A percentile compares a stretch with the other conserved stretches of the same genome.
These are phyloP conservation scores for Corchorus olitorius DNA, from an alignment of 345 rosid species.

Conservation along the genomic window DNA sequence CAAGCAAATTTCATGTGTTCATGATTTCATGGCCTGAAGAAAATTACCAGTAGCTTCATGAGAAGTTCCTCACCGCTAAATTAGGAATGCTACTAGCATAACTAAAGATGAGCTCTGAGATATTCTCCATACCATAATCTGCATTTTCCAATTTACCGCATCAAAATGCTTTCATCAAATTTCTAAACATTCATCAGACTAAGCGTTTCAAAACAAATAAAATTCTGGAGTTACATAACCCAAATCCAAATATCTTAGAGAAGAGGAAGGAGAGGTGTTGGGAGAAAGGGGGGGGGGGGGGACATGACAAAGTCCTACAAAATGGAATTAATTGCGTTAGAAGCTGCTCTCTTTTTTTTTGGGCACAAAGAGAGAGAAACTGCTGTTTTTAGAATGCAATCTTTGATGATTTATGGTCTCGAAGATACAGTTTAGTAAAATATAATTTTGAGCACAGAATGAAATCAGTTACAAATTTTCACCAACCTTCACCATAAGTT, in stretches of 20 bases:
- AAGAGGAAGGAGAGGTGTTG: too few relatives aligned
- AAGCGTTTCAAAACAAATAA: neutral
- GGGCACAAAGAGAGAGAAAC: neutral
- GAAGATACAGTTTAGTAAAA: neutral
- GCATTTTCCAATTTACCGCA: slow-evolving; percentile 34
- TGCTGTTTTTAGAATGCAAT: neutral
- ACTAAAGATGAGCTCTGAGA: slow-evolving; percentile 58
- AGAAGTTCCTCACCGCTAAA: slow-evolving; percentile 71
- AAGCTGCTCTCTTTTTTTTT: slow-evolving; percentile 2
- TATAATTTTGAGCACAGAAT: neutral
- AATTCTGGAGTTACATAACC: neutral
- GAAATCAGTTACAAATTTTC: slow-evolving; percentile 8
- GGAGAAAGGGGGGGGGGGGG: too few relatives aligned
- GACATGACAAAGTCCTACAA: too few relatives aligned
- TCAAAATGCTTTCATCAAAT: neutral
- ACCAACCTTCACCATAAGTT: slow-evolving; percentile 36
- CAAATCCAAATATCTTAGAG: neutral
- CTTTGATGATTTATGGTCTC: neutral
- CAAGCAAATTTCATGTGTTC: slow-evolving; percentile 32
- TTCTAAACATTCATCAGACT: slow-evolving; percentile 1
- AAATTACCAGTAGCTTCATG: slow-evolving; percentile 51
- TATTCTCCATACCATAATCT: slow-evolving; percentile 48
- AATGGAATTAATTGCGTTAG: neutral
- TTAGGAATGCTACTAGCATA: slow-evolving; percentile 62
- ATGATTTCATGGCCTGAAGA: slow-evolving; percentile 33